These are phyloP conservation scores for Lachancea waltii DNA, from an alignment of 805 yeast species.

Conservation along the genomic window DNA sequence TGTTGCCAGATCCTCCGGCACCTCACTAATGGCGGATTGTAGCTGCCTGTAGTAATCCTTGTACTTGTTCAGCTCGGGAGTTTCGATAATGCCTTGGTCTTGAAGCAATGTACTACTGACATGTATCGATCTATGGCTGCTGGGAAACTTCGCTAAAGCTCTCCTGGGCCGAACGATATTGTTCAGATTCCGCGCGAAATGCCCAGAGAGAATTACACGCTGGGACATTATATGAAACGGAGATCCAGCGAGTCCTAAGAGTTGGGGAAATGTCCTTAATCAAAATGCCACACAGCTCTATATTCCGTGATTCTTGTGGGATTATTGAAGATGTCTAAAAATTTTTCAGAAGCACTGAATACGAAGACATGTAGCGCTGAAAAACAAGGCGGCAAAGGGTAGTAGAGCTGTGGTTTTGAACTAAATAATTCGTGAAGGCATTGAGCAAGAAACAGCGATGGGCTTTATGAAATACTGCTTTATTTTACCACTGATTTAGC, in stretches of 20 bases:
- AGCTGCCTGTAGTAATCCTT: constrained; percentile 21
- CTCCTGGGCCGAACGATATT: constrained; percentile 4
- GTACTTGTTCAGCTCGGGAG: constrained; percentile 20
- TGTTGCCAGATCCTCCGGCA: constrained; percentile 45
- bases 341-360: too few relatives aligned
- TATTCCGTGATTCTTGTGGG: too few relatives aligned
- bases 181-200: constrained; percentile 4
- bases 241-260: not conserved
- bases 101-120: not conserved
- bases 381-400: too few relatives aligned
- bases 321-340: too few relatives aligned
- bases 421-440: too few relatives aligned
- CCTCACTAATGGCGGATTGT: constrained; percentile 16
- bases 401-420: too few relatives aligned
- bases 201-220: constrained; percentile 1
- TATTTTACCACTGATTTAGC: too few relatives aligned
- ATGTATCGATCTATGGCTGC: constrained; percentile 2
- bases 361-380: too few relatives aligned
- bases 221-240: constrained; percentile 2
- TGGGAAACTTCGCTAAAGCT: not conserved
- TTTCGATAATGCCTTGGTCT: constrained; percentile 2
- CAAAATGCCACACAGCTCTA: too few relatives aligned
- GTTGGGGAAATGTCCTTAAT: not conserved
- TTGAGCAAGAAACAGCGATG: too few relatives aligned
- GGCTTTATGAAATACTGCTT: too few relatives aligned